Base-by-base conservation (phyloP, 1,284 basidiomycete species). In the Ceratobasidium sp. region DNA sequence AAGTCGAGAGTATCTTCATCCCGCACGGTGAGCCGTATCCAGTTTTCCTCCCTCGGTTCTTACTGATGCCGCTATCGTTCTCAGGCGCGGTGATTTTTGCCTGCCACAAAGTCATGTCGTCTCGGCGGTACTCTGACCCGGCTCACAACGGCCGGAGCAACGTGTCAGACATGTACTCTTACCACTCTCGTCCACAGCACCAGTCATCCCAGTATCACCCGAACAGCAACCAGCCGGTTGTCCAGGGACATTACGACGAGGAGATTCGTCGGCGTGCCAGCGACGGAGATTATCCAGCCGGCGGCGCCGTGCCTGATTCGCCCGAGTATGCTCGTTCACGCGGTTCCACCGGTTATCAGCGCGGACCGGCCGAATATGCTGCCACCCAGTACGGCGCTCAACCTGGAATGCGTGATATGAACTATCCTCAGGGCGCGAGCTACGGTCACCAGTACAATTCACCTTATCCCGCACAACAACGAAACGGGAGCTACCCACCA, bases 1-100 rank as follows among this genome's bases (percentile, higher is more conserved):
- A 90, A 77, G 89, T 97, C 61, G 92, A 94, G 78, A 94, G 92
- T 80, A 92, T 97, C 74, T 94, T 96, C 81, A 95, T 97, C 80
- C 94, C 94, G 75, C 94, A 97, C 85, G 96, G 94, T 87, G 81
- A 79, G 84, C 83, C 84, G 75, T 75, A 76, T 76, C 73, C 32
- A 26, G 72, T 71, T 55, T n/a, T 73, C 55, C 65, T 18, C 48
- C 6, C 21, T 4, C 48, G 18, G 26, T 18, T 6, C 26, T 23
- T 45, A 76, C 77, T 79, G 69, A 59, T 58, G 18, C 2, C 83
- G 81, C 75, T 83, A 82, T 75, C 79, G 82, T 76, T 83, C 80
- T 78, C 77, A 93, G 92, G 89, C 75, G 85, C 86, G 77, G 88
- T 93, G 77, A 92, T 93, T 79, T 93, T 93, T 82, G 91, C 90